Conservation (phyloP, 1,139 yeast genomes). For the Keqinozyma sinolaborantium region DNA sequence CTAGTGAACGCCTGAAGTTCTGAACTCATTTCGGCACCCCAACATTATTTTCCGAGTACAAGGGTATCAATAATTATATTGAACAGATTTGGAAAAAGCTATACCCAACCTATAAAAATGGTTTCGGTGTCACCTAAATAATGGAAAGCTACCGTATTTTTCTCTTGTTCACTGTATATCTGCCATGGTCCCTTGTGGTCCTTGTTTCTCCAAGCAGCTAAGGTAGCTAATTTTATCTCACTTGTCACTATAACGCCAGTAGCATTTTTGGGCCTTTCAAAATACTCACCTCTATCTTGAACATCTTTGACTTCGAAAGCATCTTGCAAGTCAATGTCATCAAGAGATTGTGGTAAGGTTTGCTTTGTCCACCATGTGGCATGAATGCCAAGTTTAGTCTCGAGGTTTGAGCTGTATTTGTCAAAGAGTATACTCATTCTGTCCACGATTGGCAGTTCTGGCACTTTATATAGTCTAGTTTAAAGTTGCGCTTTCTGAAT, state of each 20-base stretch:
- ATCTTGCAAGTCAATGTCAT: conserved; percentile 5
- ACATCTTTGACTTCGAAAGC: conserved; percentile 9
- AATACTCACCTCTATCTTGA: conserved; percentile 14
- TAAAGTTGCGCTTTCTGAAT: too few relatives aligned
- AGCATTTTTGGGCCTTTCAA: conserved; percentile 8
- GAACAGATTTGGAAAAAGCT: too few relatives aligned
- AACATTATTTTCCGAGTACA: too few relatives aligned
- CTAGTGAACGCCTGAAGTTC: too few relatives aligned
- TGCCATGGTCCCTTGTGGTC: conserved; percentile 14
- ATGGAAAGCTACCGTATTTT: conserved; percentile 8
- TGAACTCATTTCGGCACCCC: too few relatives aligned
- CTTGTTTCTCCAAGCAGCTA: conserved; percentile 9
- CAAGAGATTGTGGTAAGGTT: conserved; percentile 3
- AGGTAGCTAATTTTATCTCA: conserved; percentile 6
- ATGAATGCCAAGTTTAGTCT: conserved; percentile 5
- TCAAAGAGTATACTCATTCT: too few relatives aligned
- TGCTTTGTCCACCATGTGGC: conserved; percentile 7
- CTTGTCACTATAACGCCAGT: conserved; percentile 10
- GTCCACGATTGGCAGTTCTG: too few relatives aligned
- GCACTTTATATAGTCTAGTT: too few relatives aligned
- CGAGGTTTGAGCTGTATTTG: too few relatives aligned
- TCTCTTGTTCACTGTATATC: conserved; percentile 13
- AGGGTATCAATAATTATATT: too few relatives aligned
- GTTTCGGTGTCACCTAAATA: conserved; percentile 11
- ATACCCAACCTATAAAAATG: conserved; percentile 11